Evolutionary conservation across 441 rosid genomes (phyloP).

Genomic region (Syzygium syzygioides): DNA sequence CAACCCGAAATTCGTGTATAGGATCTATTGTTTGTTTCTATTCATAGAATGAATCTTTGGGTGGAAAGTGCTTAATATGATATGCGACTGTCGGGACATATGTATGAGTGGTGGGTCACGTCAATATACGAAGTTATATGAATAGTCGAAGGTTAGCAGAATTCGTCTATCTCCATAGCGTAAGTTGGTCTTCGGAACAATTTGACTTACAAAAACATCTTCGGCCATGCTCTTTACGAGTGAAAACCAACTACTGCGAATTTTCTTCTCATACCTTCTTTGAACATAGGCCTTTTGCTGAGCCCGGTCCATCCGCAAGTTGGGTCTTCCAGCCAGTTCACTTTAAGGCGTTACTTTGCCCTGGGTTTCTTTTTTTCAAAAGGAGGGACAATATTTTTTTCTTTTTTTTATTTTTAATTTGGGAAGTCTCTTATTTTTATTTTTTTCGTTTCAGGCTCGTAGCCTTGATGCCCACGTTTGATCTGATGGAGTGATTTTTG

Average conservation of each 20-base stretch:
- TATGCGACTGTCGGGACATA: too few species aligned
- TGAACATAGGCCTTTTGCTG: neutral
- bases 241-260: too few species aligned
- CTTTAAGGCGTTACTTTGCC: neutral
- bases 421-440: too few species aligned
- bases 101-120: neutral
- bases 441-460: too few species aligned
- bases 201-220: neutral
- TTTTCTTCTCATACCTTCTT: neutral
- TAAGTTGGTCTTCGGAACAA: neutral
- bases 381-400: too few species aligned
- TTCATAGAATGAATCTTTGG: neutral
- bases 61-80: neutral
- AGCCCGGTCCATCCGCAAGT: neutral
- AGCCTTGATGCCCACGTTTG: too few species aligned
- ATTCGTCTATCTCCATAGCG: neutral
- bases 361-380: neutral
- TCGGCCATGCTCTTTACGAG: neutral
- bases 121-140: too few species aligned
- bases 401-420: too few species aligned
- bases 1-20: neutral
- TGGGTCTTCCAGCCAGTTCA: neutral
- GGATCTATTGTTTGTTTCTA: neutral
- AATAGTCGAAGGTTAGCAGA: too few species aligned
- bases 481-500: rapidly evolving